Evolutionary conservation across 2,329 filamentous ascomycete species (phyloP).

Genomic region (Aspergillus udagawae): DNA sequence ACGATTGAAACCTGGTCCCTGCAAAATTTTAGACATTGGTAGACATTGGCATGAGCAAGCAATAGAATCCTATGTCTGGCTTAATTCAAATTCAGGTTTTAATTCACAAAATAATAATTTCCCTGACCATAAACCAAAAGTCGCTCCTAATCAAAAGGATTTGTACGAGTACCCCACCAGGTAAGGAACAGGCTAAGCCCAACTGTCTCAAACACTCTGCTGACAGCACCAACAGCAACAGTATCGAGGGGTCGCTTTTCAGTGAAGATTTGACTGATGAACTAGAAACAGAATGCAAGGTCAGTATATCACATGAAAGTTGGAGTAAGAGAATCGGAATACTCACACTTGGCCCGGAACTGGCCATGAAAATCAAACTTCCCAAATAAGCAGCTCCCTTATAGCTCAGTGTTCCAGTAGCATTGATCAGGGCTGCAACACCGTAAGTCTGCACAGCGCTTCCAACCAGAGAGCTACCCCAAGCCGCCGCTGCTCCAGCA

Average conservation of each 20-base stretch:
- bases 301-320: background rate
- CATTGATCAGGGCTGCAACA: conserved; percentile 86
- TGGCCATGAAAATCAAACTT: conserved; percentile 84
- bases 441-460: conserved; percentile 87
- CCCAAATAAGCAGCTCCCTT: conserved; percentile 96
- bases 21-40: background rate
- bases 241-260: conserved; percentile 92
- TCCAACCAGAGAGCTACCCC: conserved; percentile 85
- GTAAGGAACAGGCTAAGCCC: conserved; percentile 89
- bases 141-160: conserved; percentile 71
- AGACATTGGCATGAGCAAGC: background rate
- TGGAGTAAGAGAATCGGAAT: background rate
- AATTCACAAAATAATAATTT: background rate
- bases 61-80: background rate
- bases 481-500: conserved; percentile 77
- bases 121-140: background rate
- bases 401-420: conserved; percentile 90
- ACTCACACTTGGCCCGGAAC: conserved; percentile 78
- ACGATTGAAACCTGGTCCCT: no score
- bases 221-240: conserved; percentile 76
- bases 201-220: conserved; percentile 87
- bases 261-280: conserved; percentile 78
- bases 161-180: conserved; percentile 96
- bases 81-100: background rate
- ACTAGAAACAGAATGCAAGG: conserved; percentile 49